Conservation (phyloP, 1,284 basidiomycete species). For the Amylostereum areolatum region DNA sequence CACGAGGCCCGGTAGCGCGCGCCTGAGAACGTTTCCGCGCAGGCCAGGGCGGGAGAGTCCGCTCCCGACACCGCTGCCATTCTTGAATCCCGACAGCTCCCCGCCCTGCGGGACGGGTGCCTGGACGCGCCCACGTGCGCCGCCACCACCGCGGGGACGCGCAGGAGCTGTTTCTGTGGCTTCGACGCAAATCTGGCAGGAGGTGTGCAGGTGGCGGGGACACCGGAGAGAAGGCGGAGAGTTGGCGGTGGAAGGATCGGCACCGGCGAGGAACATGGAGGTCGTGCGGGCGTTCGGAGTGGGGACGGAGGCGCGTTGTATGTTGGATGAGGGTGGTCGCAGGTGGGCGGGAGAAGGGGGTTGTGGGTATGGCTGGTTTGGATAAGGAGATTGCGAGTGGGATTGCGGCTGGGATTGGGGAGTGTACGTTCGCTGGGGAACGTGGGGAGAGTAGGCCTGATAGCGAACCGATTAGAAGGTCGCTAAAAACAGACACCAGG, state of each 20-base stretch:
- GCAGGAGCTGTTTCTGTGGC: constrained; percentile 29
- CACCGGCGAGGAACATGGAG: constrained; percentile 51
- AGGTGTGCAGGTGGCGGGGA: constrained; percentile 63
- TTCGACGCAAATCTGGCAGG: constrained; percentile 68
- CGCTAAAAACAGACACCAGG: constrained; percentile 6
- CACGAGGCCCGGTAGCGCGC: constrained; percentile 41
- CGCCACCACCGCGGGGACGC: constrained; percentile 17
- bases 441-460: too few relatives aligned
- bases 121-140: constrained; percentile 18
- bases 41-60: constrained; percentile 51
- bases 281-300: constrained; percentile 37
- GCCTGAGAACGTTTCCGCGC: constrained; percentile 49
- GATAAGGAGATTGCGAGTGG: background rate
- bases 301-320: constrained; percentile 10
- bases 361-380: constrained; percentile 5
- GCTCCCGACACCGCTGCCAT: constrained; percentile 63
- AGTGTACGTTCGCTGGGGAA: too few relatives aligned
- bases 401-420: background rate
- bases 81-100: constrained; percentile 63
- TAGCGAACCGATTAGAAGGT: background rate
- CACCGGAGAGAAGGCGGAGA: constrained; percentile 61
- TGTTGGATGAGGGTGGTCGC: constrained; percentile 11
- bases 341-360: too few relatives aligned
- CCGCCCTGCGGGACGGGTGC: constrained; percentile 26
- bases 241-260: constrained; percentile 56